Base-by-base conservation (phyloP, 768 basidiomycete species). In the Cubamyces sp. region DNA sequence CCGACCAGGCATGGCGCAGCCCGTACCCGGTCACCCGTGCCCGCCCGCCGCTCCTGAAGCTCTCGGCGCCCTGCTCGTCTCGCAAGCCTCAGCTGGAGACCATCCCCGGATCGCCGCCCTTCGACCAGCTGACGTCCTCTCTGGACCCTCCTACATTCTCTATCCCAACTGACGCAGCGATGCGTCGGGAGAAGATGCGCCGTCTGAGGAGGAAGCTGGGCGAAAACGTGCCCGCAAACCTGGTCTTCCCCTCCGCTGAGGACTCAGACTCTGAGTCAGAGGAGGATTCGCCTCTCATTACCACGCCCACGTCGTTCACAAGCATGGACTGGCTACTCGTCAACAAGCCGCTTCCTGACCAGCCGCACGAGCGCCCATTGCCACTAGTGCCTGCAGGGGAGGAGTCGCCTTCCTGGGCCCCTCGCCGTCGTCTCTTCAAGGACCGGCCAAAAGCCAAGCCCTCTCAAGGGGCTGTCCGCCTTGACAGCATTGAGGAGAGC, bases 141-240 rank as follows among this genome's bases (percentile, higher is more conserved):
- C 50, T 47, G 18, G 50, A 62, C 25, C 54, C 61, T 5, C 61
- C 62, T 12, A 68, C 71, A 0, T 80, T 82, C 69, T 67, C 67
- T 23, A 76, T 83, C 41, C 76, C 81, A 1, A 79, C 82, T 7
- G 67, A 78, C 3, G 75, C 72, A 19, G 69, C 72, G 46, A 50
- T 78, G 16, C 79, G 85, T 23, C 79, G 82, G 49, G 74, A 77
- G 65, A 90, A 88, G 72, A 84, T 91, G 79, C 86, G 87, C 51
- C 78, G 83, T 34, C 75, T 91, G 52, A 78, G 84, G 54, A 82
- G 80, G 68, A 85, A 75, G 66, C 79, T 91, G 3, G 89, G 89
- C 0, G 79, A 87, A 19, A 83, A 81, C 26, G 83, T 90, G 21
- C 89, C 88, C 7, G 65, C 81, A 1, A 78, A 83, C 40, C 79